phyloP scores from a whole-genome alignment of 768 basidiomycete genomes.

The Phylloporus arenicola region DNA sequence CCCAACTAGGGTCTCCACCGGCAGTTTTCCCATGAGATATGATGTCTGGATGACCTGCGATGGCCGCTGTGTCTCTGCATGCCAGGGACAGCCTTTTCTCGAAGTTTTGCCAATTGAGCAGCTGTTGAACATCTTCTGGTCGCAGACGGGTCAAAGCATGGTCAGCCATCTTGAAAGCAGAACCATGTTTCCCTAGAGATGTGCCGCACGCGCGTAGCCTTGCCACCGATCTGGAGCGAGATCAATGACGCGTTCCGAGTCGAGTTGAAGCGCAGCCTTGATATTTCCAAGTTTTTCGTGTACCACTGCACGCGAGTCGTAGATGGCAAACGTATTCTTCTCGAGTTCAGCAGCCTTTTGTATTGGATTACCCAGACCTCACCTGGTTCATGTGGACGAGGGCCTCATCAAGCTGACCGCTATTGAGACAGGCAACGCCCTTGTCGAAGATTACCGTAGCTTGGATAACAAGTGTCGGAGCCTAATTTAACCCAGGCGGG shows the following conservation, averaged over 20 bases:
- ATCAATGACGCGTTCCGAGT: constrained; percentile 64
- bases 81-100: constrained; percentile 32
- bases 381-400: constrained; percentile 47
- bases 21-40: constrained; percentile 57
- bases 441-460: too few species aligned
- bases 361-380: constrained; percentile 6
- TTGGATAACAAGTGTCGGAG: constrained; percentile 2
- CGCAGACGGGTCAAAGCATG: constrained; percentile 51
- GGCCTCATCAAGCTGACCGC: constrained; percentile 40
- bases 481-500: too few species aligned
- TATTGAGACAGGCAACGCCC: too few species aligned
- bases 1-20: constrained; percentile 58
- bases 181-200: constrained; percentile 56
- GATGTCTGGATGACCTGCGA: constrained; percentile 24
- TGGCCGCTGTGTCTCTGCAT: constrained; percentile 23
- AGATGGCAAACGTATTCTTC: constrained; percentile 44
- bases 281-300: constrained; percentile 55
- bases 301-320: constrained; percentile 72
- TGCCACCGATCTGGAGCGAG: constrained; percentile 64
- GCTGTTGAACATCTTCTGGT: constrained; percentile 40
- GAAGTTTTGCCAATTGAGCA: constrained; percentile 40
- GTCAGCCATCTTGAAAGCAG: constrained; percentile 54
- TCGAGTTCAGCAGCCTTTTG: constrained; percentile 47
- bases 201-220: constrained; percentile 70
- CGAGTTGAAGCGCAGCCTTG: constrained; percentile 62